Conservation (phyloP, 2,329 filamentous ascomycete genomes). For the Geosmithia flava region DNA sequence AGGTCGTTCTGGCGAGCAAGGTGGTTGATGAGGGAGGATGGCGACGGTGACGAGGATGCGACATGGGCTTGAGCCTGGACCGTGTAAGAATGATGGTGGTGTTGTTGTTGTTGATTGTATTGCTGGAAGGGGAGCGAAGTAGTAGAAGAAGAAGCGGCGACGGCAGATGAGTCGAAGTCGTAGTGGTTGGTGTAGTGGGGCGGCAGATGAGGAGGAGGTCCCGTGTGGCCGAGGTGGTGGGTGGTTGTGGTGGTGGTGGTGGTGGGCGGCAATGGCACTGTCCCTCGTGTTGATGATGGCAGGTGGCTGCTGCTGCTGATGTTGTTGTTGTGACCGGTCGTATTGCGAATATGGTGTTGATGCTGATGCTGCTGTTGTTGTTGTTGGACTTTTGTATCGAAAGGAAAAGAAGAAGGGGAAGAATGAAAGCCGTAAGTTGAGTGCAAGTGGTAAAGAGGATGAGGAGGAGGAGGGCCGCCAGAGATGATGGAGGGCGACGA, state of each 20-base stretch:
- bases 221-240: background rate
- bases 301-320: background rate
- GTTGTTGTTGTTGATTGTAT: background rate
- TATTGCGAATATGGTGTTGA: no score
- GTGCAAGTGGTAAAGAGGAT: background rate
- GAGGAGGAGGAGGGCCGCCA: background rate
- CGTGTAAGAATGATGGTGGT: background rate
- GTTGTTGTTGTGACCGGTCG: background rate
- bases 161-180: background rate
- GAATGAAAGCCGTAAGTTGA: background rate
- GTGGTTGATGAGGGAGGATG: slow-evolving; percentile 19
- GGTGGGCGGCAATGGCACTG: background rate
- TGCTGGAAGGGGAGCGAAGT: background rate
- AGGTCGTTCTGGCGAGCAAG: slow-evolving; percentile 27
- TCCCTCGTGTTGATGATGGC: background rate
- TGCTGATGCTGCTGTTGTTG: background rate
- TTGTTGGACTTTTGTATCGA: background rate
- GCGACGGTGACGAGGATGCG: background rate
- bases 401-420: no score
- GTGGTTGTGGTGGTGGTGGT: background rate
- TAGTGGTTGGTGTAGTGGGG: background rate
- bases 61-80: background rate
- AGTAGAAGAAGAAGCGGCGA: no score
- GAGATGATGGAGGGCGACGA: background rate
- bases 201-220: background rate